Evolutionary conservation across 2,329 filamentous ascomycete species (phyloP), one percentile per base, ranked within the genome.

Genomic region (Penicillium sp.): DNA sequence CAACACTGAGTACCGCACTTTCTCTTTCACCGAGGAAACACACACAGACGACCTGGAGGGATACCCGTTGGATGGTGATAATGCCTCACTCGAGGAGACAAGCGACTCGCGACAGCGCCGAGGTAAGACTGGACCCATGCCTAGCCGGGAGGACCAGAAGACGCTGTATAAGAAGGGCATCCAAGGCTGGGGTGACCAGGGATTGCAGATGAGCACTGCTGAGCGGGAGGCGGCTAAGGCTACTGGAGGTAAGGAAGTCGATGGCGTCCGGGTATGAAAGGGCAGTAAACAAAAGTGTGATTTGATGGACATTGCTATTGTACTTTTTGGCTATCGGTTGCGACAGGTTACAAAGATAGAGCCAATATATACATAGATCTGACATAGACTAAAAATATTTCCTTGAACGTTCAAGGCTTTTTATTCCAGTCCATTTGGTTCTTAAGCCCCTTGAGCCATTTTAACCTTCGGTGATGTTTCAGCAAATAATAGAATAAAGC

Each of bases 1-100:
- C 9, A 92, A 92, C 70, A 87, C 87, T 50, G 88, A 92, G 73
- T 86, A 79, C 69, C 84, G 89, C 55, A 84, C 84, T 5, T 91
- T 86, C 70, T 76, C 79, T 45, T 90, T 91, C 68, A 78, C 73
- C 26, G 80, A 85, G 37, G 69, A 78, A 11, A 73, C 72, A 0
- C 80, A 82, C 50, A 69, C 75, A 17, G 82, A 86, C 22, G 74
- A 76, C 55, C 53, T 75, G 31, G 73, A 73, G 55, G 69, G 70
- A 17, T 61, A 71, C 7, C 26, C 60, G 3, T 51, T 77, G 14
- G 68, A 72, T 25, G 70, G 72, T 25, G 73, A 74, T 37, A 75
- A 78, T 53, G 75, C 76, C 4, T 71, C 66, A 19, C 58, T 79
- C 12, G 56, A 71, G 10, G 77, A 79, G 66, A 78, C 75, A 1